Conservation (phyloP, 129 eudicot genomes). For the Mikania micrantha region DNA sequence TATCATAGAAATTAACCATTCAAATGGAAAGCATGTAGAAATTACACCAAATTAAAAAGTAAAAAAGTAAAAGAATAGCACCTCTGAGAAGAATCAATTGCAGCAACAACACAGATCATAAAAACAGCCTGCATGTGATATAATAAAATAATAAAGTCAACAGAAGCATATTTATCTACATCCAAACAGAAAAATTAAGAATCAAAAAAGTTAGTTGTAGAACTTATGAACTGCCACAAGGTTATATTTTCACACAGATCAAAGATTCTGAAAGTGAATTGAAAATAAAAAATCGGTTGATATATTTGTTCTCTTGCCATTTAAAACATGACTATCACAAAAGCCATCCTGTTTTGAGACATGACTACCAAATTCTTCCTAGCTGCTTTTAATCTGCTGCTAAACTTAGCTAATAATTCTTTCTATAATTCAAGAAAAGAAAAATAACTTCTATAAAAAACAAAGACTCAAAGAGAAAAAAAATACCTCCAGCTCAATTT, state of each 20-base stretch:
- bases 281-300: background rate
- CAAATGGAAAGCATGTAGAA: background rate
- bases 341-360: background rate
- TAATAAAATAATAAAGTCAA: background rate
- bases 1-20: conserved; percentile 12
- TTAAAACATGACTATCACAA: background rate
- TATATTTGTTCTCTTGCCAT: background rate
- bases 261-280: background rate
- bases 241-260: background rate
- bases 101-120: conserved; percentile 82
- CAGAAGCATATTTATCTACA: conserved; percentile 4
- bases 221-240: background rate
- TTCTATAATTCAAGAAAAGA: background rate
- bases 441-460: background rate
- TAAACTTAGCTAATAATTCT: background rate
- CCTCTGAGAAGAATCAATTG: conserved; percentile 79
- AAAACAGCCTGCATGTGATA: conserved; percentile 76
- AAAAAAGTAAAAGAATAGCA: conserved; percentile 14
- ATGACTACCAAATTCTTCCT: background rate
- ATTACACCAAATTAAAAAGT: background rate
- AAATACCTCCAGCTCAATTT: conserved; percentile 81
- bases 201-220: background rate
- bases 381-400: background rate
- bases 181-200: conserved; percentile 1
- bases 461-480: too few relatives aligned